Evolutionary conservation across 768 basidiomycete genomes (phyloP), one percentile per base, ranked within the genome.

Genomic region (Boletus huronensis): DNA sequence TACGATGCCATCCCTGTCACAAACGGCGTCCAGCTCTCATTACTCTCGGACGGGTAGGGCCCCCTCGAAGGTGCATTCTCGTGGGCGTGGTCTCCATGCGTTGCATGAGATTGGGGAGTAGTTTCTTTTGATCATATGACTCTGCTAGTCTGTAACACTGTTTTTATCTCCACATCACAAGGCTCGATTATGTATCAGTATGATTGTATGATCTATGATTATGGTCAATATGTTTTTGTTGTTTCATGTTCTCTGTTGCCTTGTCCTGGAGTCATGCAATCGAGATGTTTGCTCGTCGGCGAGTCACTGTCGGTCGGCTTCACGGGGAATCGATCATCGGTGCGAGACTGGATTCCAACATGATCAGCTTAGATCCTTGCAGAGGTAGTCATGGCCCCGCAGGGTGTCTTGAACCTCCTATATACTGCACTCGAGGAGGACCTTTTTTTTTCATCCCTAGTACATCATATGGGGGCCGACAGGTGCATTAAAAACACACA

Each of bases 1-100:
- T 39, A 56, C 66, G 14, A 57, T 65, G 57, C 66, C 66, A 1
- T 1, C 41, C n/a, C 10, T 59, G 26, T 41, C 23, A 11, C n/a
- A 9, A 13, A 29, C 34, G 4, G 3, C 21, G 3, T 36, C 49
- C 14, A 25, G 5, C 8, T 25, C 48, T 21, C 8, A 23, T 47
- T 9, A 52, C 26, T 38, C 47, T 53, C 50, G 35, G 7, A 26
- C 34, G 6, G n/a, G 6, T 34, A 50, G 40, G 13, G 14, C 9
- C 8, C 16, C 48, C 17, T 50, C 55, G 10, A 49, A 34, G 40
- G 31, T 10, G 10, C 31, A 10, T 31, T 25, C 36, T 19, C 47
- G 52, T 26, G 41, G 31, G 19, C 25, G 21, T 25, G 47, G 39
- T 31, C 63, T 59, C 11, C n/a, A 25, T n/a, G 25, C 50, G 1